phyloP scores from a whole-genome alignment of 2,329 filamentous ascomycete genomes.

The Calonectria multiphialidica region DNA sequence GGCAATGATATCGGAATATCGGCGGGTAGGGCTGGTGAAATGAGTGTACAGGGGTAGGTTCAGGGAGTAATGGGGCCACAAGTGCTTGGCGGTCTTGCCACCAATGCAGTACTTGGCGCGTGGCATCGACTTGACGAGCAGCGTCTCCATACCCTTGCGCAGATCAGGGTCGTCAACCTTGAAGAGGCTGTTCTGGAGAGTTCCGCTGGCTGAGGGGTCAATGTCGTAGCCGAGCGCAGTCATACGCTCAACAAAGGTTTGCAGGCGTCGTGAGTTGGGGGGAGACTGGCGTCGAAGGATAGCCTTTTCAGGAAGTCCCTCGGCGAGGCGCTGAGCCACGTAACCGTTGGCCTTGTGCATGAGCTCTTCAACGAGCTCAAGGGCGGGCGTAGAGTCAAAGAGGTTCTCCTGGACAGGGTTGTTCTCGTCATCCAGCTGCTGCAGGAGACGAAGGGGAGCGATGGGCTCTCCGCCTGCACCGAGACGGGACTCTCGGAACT shows the following conservation, averaged over 20 bases:
- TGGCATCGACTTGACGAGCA: conserved; percentile 94
- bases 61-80: conserved; percentile 89
- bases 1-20: conserved; percentile 94
- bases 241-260: conserved; percentile 95
- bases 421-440: conserved; percentile 97
- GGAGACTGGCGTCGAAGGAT: conserved; percentile 87
- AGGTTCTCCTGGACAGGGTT: conserved; percentile 97
- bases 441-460: conserved; percentile 87
- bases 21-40: conserved; percentile 94
- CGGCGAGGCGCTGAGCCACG: conserved; percentile 85
- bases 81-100: conserved; percentile 80
- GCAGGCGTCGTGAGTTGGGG: conserved; percentile 88
- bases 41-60: conserved; percentile 97
- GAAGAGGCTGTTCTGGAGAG: conserved; percentile 94
- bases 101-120: conserved; percentile 95
- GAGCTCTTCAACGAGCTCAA: conserved; percentile 95
- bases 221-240: conserved; percentile 90
- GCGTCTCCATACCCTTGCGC: conserved; percentile 97
- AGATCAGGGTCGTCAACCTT: conserved; percentile 89
- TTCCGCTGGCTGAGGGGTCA: conserved; percentile 89
- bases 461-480: conserved; percentile 84
- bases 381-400: conserved; percentile 89
- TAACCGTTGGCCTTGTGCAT: conserved; percentile 93
- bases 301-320: conserved; percentile 89
- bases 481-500: conserved; percentile 90